These are phyloP conservation scores for Taiozyma sp. DNA, from an alignment of 1,139 yeast species.

Conservation along the genomic window DNA sequence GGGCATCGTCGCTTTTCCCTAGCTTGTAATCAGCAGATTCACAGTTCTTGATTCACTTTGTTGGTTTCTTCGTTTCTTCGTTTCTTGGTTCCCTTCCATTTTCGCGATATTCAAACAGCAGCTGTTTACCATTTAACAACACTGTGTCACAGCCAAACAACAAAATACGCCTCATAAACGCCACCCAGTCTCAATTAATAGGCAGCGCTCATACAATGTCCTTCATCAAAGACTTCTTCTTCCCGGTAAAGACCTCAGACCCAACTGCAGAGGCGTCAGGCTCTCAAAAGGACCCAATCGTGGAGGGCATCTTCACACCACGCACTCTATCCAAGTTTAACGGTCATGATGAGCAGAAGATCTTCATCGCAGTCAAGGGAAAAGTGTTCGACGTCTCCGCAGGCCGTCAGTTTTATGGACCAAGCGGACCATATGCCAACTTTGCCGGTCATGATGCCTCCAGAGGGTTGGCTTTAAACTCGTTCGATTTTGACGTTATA, in stretches of 20 bases:
- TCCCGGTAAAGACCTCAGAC: conserved; percentile 34
- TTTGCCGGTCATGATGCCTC: conserved; percentile 98
- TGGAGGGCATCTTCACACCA: conserved; percentile 81
- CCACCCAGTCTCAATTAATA: neutral
- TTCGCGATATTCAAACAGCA: too few species aligned
- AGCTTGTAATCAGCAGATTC: neutral
- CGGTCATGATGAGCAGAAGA: conserved; percentile 72
- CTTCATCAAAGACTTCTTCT: conserved; percentile 30
- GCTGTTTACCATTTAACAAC: too few species aligned
- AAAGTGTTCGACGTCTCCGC: conserved; percentile 79
- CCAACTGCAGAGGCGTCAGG: conserved; percentile 26
- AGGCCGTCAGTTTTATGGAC: conserved; percentile 89
- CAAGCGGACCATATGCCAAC: conserved; percentile 92
- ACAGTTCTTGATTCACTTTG: neutral
- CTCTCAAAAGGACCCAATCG: conserved; percentile 44
- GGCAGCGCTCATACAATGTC: conserved; percentile 26
- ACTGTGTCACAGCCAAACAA: too few species aligned
- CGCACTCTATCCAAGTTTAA: conserved; percentile 64
- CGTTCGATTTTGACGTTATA: conserved; percentile 64
- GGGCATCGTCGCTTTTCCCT: conserved; percentile 5
- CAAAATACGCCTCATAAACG: neutral
- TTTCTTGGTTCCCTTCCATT: too few species aligned
- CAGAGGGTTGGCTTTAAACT: conserved; percentile 85
- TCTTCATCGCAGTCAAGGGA: conserved; percentile 79
- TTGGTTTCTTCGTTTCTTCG: too few species aligned